Evolutionary conservation across 192 early-diverging fungal species (phyloP), one percentile per base, ranked within the genome.

Genomic region (Podila horticola): DNA sequence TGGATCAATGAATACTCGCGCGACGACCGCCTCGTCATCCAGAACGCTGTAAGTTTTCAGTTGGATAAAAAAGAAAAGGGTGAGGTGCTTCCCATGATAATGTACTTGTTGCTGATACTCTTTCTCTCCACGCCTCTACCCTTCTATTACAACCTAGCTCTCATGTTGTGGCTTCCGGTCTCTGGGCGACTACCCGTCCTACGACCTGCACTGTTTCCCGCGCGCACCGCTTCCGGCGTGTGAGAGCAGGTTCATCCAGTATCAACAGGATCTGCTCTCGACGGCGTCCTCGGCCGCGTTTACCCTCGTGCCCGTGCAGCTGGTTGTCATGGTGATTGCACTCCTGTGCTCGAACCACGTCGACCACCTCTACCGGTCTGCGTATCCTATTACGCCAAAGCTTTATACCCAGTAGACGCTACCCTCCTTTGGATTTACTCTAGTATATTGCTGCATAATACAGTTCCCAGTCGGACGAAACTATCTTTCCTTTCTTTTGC

Each of bases 271-370:
- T 0, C 58, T 74, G 13, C 62, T 88, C 2, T 72, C 81, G 4
- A 83, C 72, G 5, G 74, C 76, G 28, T 88, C 84, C 31, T 83
- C 75, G n/a, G 82, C 74, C 7, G 87, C 87, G 0, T 88, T 88
- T 57, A 70, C 75, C 2, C 58, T 83, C 11, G 28, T 88, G 5
- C 82, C 83, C 10, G 28, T 79, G 17, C 83, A 85, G 30, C 63
- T 88, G 15, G 64, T 88, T 26, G 74, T 86, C 6, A 64, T 88
- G 64, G 64, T 86, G 19, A 74, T 75, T 0, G 87, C 73, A 0
- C 55, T 88, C n/a, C 36, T 88, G 5, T 88, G 87, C 57, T 79
- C 84, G 13, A 86, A 88, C 38, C 87, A 88, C 29, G 83, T 88
- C 41, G 84, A 88, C 45, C 74, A 72, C 49, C 71, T 79, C 1